Evolutionary conservation across 805 yeast species (phyloP), one percentile per base, ranked within the genome.

Genomic region (Lipomyces kockii): DNA sequence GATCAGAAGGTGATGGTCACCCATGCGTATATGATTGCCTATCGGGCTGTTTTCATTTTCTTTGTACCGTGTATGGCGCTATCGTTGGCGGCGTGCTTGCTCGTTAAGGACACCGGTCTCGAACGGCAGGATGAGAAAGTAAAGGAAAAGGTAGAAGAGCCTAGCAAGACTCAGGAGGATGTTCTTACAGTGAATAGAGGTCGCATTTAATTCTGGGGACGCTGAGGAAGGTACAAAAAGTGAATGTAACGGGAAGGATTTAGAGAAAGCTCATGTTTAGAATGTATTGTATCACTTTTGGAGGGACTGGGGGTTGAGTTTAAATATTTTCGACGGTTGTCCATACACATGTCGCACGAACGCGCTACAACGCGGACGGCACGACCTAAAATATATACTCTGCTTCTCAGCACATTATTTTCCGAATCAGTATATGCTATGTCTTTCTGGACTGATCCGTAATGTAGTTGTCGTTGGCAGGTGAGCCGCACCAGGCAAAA

Each of bases 21-120:
- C 8, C 68, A 71, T 32, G 70, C 73, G 7, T 72, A 72, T 54
- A 61, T 65, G 62, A 51, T 56, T 25, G 69, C 70, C 9, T 53
- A 67, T 12, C 67, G 71, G 17, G 60, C 68, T 4, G 66, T 71
- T 14, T 69, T 66, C 29, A 63, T 68, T 51, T 62, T 65, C 32
- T 60, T 65, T 39, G 49, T 62, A 7, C 71, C 71, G 29, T 43
- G 68, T 43, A 64, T 62, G 34, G 61, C 58, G 39, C 58, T 66
- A 3, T 43, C 71, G 49, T 54, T 68, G 12, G 35, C 53, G 39
- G 68, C 67, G 35, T 71, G 72, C 25, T 54, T 63, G 8, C 60
- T 63, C 14, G 65, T 71, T 55, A 67, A 67, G 60, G 74, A 72
- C 56, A 58, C 27, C 17, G 69, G 68, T 6, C 54, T 64, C 34